Evolutionary conservation across 371 early-diverging fungal species (phyloP).

Genomic region (Batkoa obscura): DNA sequence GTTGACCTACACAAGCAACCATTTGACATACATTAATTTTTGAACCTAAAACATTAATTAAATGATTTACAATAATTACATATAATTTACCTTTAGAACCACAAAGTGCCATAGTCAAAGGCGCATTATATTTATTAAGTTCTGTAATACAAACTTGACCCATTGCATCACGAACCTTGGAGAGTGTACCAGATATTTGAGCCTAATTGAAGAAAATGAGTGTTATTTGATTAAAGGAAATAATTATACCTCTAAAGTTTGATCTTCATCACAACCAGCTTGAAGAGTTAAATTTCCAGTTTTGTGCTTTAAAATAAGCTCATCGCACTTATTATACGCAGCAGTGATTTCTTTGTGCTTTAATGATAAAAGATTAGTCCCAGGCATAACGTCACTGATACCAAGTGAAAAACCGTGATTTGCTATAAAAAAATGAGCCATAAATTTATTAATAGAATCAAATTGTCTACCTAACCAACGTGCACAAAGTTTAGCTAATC

Average conservation of each 20-base stretch:
- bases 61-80: no score
- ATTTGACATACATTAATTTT: slow-evolving; percentile 98
- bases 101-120: slow-evolving; percentile 95
- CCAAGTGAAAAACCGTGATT: slow-evolving; percentile 97
- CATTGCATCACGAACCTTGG: slow-evolving; percentile 87
- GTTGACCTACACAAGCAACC: slow-evolving; percentile 99
- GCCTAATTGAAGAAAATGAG: slow-evolving; percentile 13
- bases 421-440: no score
- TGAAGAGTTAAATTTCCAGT: slow-evolving; percentile 54
- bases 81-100: slow-evolving; percentile 75
- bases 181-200: slow-evolving; percentile 75
- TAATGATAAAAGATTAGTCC: slow-evolving; percentile 40
- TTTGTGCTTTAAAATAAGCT: slow-evolving; percentile 50
- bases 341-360: slow-evolving; percentile 61
- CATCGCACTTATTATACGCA: slow-evolving; percentile 75
- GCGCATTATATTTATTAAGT: slow-evolving; percentile 87
- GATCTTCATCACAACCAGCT: slow-evolving; percentile 76
- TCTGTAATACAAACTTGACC: slow-evolving; percentile 90
- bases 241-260: slow-evolving; percentile 68
- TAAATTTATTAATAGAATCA: no score
- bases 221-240: slow-evolving; percentile 7
- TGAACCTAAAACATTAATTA: no score
- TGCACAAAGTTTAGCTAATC: slow-evolving; percentile 83
- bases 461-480: slow-evolving; percentile 83
- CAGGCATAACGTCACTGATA: slow-evolving; percentile 95